Conservation (phyloP, 1,139 yeast genomes). For the Eremothecium sinecaudum region DNA sequence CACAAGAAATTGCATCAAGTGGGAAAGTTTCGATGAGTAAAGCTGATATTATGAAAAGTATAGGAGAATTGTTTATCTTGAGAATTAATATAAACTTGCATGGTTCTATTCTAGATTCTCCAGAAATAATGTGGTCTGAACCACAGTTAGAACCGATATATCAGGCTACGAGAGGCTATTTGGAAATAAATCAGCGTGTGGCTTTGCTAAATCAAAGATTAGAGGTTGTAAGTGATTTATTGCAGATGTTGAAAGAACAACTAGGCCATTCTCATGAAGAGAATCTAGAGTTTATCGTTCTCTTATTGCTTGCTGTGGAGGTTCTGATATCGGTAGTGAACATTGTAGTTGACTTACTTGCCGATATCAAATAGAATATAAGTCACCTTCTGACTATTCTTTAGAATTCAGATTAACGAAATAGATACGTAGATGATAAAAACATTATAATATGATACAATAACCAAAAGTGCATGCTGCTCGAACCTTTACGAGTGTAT, state of each 20-base stretch:
- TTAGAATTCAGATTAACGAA: conserved; percentile 2
- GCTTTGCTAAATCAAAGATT: conserved; percentile 79
- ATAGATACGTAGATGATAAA: not conserved
- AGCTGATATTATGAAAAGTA: conserved; percentile 91
- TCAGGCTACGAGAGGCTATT: conserved; percentile 89
- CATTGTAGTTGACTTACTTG: conserved; percentile 38
- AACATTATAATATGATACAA: conserved; percentile 3
- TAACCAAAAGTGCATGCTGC: too few species aligned
- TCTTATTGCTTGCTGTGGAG: conserved; percentile 86
- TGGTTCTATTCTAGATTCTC: conserved; percentile 91
- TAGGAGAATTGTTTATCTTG: conserved; percentile 86
- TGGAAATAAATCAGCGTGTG: conserved; percentile 89
- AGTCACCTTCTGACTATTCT: not conserved
- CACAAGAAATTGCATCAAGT: conserved; percentile 86
- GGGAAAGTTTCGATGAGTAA: conserved; percentile 93
- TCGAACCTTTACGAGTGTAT: too few species aligned
- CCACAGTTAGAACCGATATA: conserved; percentile 95
- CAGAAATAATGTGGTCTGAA: conserved; percentile 98
- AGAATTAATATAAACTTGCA: conserved; percentile 86
- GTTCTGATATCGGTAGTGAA: conserved; percentile 81
- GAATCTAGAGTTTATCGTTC: conserved; percentile 84
- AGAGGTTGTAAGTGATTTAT: conserved; percentile 84
- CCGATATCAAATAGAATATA: conserved; percentile 17
- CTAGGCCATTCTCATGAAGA: conserved; percentile 89
- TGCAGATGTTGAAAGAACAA: conserved; percentile 95